phyloP scores from a whole-genome alignment of 1,284 basidiomycete species.

The Phlebopus sp. region DNA sequence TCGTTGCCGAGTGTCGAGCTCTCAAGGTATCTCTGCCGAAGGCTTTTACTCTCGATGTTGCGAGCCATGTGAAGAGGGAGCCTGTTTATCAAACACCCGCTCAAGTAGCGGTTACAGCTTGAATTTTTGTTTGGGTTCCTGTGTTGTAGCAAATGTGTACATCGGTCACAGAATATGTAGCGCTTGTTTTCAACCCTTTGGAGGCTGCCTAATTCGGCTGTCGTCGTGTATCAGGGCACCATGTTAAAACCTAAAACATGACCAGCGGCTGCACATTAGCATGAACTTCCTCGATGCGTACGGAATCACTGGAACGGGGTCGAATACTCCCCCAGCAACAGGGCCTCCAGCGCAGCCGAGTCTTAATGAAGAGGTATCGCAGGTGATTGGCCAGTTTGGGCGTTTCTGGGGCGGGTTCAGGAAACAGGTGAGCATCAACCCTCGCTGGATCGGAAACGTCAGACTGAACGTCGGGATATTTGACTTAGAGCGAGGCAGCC shows the following conservation, averaged over 20 bases:
- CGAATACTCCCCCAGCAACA: conserved; percentile 43
- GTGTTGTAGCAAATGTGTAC: conserved; percentile 15
- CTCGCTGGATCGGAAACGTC: neutral
- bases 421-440: conserved; percentile 64
- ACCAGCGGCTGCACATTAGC: conserved; percentile 16
- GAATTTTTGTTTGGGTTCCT: neutral
- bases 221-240: neutral
- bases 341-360: conserved; percentile 51
- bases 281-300: conserved; percentile 78
- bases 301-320: conserved; percentile 45
- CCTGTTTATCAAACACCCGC: conserved; percentile 5
- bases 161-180: conserved; percentile 1
- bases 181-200: neutral
- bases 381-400: conserved; percentile 82
- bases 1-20: conserved; percentile 75
- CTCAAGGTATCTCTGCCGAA: conserved; percentile 39
- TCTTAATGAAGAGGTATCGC: conserved; percentile 82
- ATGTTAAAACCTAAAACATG: neutral
- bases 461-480: conserved; percentile 6
- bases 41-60: conserved; percentile 7
- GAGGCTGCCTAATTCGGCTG: conserved; percentile 16
- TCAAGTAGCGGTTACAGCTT: conserved; percentile 22
- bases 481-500: conserved; percentile 68
- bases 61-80: conserved; percentile 4
- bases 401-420: conserved; percentile 87